Percentiles rank a stretch among this genome's conserved stretches.
phyloP scores from a whole-genome alignment of 139 green algal species.

The Desmodesmus armatus region DNA sequence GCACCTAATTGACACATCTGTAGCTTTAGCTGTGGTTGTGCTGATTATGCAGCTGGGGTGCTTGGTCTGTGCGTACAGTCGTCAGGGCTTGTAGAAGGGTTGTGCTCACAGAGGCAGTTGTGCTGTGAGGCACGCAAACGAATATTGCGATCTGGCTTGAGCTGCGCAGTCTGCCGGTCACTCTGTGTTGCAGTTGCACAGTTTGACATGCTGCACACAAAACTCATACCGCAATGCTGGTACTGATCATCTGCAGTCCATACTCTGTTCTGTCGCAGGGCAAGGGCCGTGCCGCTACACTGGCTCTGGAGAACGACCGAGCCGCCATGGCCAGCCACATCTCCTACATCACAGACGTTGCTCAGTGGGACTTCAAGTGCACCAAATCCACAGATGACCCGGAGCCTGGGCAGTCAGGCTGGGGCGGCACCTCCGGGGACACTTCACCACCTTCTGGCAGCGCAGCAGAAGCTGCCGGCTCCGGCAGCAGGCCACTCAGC shows the following conservation, averaged over 20 bases:
- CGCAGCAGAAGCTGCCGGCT: too few relatives aligned
- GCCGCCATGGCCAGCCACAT: constrained; percentile 27
- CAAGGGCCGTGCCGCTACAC: constrained; percentile 2
- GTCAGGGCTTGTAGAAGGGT: too few relatives aligned
- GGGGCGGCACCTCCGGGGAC: too few relatives aligned
- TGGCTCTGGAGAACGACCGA: neutral
- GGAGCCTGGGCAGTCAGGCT: neutral
- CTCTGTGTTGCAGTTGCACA: neutral
- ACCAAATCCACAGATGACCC: neutral
- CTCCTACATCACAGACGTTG: constrained; percentile 36
- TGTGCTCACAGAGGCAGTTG: too few relatives aligned
- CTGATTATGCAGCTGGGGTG: neutral
- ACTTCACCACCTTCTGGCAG: too few relatives aligned
- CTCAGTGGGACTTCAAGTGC: constrained; percentile 22
- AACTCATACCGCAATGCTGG: neutral
- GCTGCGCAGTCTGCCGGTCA: neutral
- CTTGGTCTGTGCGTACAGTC: neutral
- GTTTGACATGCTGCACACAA: neutral
- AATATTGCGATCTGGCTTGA: too few relatives aligned
- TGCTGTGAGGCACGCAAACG: too few relatives aligned
- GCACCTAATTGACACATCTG: neutral
- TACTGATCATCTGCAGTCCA: neutral
- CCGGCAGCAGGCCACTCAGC: too few relatives aligned
- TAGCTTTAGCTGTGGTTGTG: neutral
- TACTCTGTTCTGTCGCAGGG: too few relatives aligned